Evolutionary conservation across 176 grass and related monocot genomes (phyloP).

Genomic region (Triticum urartu): DNA sequence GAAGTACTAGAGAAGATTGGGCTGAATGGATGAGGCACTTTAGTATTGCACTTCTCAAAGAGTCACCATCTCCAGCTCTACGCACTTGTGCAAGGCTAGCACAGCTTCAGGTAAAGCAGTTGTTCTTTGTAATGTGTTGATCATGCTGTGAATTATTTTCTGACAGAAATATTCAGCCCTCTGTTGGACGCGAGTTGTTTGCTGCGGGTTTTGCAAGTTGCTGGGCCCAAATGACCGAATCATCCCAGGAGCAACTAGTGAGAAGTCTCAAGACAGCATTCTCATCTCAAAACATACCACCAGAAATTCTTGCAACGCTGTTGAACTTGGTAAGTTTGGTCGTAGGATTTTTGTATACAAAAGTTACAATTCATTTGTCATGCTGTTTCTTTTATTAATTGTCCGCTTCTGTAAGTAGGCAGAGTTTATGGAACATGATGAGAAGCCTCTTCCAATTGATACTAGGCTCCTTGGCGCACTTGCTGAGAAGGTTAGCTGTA

Average conservation of each 20-base stretch:
- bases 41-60: slow-evolving; percentile 95
- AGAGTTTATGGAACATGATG: slow-evolving; percentile 99
- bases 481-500: slow-evolving; percentile 84
- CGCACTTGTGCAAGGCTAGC: slow-evolving; percentile 92
- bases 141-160: slow-evolving; percentile 41
- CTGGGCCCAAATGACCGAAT: slow-evolving; percentile 96
- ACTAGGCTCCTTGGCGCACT: slow-evolving; percentile 95
- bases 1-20: slow-evolving; percentile 99
- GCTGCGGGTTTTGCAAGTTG: slow-evolving; percentile 98
- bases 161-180: slow-evolving; percentile 81
- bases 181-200: slow-evolving; percentile 91
- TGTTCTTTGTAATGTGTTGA: slow-evolving; percentile 33
- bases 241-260: slow-evolving; percentile 89
- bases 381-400: slow-evolving; percentile 29
- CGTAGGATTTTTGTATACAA: slow-evolving; percentile 1
- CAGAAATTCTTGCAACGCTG: slow-evolving; percentile 89
- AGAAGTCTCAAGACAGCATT: slow-evolving; percentile 99
- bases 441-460: slow-evolving; percentile 99
- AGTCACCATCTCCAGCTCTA: slow-evolving; percentile 95
- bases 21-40: slow-evolving; percentile 99
- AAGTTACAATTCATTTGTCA: neutral
- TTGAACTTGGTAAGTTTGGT: slow-evolving; percentile 77
- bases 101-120: slow-evolving; percentile 76
- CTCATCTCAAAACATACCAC: slow-evolving; percentile 98
- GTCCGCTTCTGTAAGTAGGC: slow-evolving; percentile 51